Percentiles rank a stretch among this genome's conserved stretches.
Evolutionary conservation across 495 filamentous ascomycete species (phyloP).

Genomic region (Trichoderma orchidacearum): DNA sequence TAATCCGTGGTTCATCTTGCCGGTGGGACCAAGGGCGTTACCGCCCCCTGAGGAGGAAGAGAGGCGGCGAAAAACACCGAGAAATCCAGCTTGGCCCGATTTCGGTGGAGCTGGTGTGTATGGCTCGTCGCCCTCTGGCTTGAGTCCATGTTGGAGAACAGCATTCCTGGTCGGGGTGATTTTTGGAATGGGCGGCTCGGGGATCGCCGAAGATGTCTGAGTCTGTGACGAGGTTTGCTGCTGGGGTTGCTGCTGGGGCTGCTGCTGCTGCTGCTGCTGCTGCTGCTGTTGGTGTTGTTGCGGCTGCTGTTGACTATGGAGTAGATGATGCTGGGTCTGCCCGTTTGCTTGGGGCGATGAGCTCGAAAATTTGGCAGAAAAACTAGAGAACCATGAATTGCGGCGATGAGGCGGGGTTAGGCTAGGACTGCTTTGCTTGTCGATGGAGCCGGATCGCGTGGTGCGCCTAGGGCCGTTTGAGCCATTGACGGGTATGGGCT

Average conservation of each 20-base stretch:
- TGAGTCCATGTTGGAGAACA: conserved; percentile 34
- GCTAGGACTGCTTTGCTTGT: not conserved
- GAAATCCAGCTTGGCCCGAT: conserved; percentile 52
- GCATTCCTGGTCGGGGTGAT: conserved; percentile 33
- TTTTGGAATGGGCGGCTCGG: conserved; percentile 46
- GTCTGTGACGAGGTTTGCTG: no score
- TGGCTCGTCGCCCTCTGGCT: conserved; percentile 38
- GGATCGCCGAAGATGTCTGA: conserved; percentile 15
- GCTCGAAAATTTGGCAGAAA: conserved; percentile 80
- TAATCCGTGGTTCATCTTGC: conserved; percentile 32
- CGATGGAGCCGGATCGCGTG: not conserved
- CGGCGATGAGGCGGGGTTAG: conserved; percentile 33
- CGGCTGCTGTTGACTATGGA: conserved; percentile 31
- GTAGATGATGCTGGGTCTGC: conserved; percentile 10
- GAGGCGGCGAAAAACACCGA: conserved; percentile 69
- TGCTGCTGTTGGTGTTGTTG: conserved; percentile 6
- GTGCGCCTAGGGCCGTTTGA: not conserved
- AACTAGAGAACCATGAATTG: conserved; percentile 80
- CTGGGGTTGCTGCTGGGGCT: conserved; percentile 5
- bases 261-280: conserved; percentile 10
- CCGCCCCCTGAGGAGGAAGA: conserved; percentile 47
- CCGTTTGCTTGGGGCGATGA: not conserved
- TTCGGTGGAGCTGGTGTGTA: conserved; percentile 57
- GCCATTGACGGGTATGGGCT: not conserved
- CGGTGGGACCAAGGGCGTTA: conserved; percentile 20